These are phyloP conservation scores for Hypocrella siamensis DNA, from an alignment of 2,329 filamentous ascomycete species.

Conservation along the genomic window DNA sequence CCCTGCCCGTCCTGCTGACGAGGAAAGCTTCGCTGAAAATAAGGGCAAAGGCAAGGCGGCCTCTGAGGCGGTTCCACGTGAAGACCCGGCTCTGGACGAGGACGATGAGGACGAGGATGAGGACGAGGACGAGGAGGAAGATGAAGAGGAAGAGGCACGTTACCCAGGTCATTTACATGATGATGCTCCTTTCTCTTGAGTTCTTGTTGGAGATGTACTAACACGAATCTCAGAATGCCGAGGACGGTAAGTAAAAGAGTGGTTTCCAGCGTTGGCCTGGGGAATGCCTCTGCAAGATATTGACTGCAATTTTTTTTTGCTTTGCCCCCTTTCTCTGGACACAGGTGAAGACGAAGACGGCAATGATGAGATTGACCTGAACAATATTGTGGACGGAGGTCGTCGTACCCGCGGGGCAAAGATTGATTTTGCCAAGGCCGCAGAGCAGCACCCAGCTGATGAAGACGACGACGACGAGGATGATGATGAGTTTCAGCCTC, in stretches of 20 bases:
- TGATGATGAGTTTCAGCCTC: constrained; percentile 52
- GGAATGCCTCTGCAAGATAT: too few species aligned
- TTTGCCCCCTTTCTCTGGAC: background rate
- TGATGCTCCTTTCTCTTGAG: too few species aligned
- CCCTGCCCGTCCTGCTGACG: constrained; percentile 26
- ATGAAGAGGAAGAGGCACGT: constrained; percentile 14
- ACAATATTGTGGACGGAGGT: constrained; percentile 69
- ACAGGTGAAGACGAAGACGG: constrained; percentile 54
- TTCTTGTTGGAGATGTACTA: too few species aligned
- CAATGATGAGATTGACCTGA: constrained; percentile 79
- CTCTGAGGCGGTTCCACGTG: constrained; percentile 33
- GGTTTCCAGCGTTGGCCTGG: background rate
- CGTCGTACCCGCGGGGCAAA: constrained; percentile 80
- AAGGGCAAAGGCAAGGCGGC: constrained; percentile 83
- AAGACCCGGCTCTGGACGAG: constrained; percentile 48
- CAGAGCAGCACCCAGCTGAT: constrained; percentile 57
- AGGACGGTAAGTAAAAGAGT: background rate
- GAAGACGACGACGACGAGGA: constrained; percentile 70
- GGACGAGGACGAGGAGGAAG: constrained; percentile 28
- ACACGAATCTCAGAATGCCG: background rate
- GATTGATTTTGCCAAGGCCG: constrained; percentile 89
- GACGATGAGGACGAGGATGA: constrained; percentile 51
- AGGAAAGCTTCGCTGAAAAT: constrained; percentile 28
- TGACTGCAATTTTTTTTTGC: too few species aligned
- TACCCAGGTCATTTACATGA: too few species aligned